Conservation (phyloP, 2,329 filamentous ascomycete genomes). For the Hansfordia pulvinata region DNA sequence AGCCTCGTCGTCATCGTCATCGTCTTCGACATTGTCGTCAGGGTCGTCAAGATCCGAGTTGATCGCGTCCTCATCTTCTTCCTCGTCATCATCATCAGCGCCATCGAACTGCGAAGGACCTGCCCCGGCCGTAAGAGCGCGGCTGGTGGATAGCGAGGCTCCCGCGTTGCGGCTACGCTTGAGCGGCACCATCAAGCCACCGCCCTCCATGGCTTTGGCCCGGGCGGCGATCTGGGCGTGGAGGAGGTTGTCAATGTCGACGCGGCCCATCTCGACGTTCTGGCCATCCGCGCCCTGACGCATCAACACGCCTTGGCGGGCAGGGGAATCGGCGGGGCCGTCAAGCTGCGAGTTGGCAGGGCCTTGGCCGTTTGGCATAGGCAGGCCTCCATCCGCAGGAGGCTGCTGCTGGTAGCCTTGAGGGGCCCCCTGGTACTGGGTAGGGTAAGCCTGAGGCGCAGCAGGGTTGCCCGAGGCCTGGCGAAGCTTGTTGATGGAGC, state of each 20-base stretch:
- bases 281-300: slow-evolving; percentile 39
- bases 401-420: slow-evolving; percentile 17
- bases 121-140: slow-evolving; percentile 9
- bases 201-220: slow-evolving; percentile 59
- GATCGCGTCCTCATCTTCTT: slow-evolving; percentile 84
- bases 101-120: slow-evolving; percentile 46
- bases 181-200: slow-evolving; percentile 62
- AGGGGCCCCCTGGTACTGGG: slow-evolving; percentile 12
- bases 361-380: slow-evolving; percentile 25
- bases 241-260: slow-evolving; percentile 56
- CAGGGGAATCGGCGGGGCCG: slow-evolving; percentile 49
- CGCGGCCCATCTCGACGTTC: slow-evolving; percentile 38
- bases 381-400: slow-evolving; percentile 10
- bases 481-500: slow-evolving; percentile 52
- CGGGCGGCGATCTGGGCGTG: slow-evolving; percentile 53
- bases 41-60: slow-evolving; percentile 96
- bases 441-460: slow-evolving; percentile 10
- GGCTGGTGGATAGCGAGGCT: slow-evolving; percentile 14
- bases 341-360: slow-evolving; percentile 53
- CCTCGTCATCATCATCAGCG: slow-evolving; percentile 44
- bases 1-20: slow-evolving; percentile 76
- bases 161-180: slow-evolving; percentile 32
- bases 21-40: slow-evolving; percentile 71
- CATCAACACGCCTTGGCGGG: slow-evolving; percentile 46
- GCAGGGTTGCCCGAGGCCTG: slow-evolving; percentile 20